phyloP scores from a whole-genome alignment of 2,329 filamentous ascomycete genomes.

The Macrophomina pseudophaseolina region DNA sequence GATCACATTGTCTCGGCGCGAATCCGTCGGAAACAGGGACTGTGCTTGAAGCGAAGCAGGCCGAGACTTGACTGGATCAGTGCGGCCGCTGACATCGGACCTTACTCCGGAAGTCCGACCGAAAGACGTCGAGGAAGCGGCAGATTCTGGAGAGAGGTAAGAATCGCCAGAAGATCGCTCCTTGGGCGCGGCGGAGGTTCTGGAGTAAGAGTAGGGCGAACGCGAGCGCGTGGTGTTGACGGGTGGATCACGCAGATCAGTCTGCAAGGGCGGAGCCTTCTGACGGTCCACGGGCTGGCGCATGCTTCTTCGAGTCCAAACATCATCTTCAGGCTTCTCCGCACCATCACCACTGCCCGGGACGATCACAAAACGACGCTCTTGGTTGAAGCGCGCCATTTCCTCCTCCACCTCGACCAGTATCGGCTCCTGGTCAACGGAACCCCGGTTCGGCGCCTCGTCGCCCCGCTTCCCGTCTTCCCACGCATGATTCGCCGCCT shows the following conservation, averaged over 20 bases:
- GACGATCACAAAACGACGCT: slow-evolving; percentile 69
- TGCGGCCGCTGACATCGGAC: not conserved
- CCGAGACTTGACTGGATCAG: slow-evolving; percentile 5
- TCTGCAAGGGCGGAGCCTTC: slow-evolving; percentile 41
- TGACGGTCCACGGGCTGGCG: slow-evolving; percentile 25
- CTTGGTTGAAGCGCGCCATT: slow-evolving; percentile 53
- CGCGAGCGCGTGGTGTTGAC: slow-evolving; percentile 48
- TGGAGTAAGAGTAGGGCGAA: slow-evolving; percentile 53
- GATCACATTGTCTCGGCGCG: slow-evolving; percentile 22
- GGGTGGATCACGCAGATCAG: slow-evolving; percentile 44
- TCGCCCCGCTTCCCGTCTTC: slow-evolving; percentile 50
- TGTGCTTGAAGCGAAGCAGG: slow-evolving; percentile 6
- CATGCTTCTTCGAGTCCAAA: slow-evolving; percentile 9
- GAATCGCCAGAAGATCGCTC: slow-evolving; percentile 47
- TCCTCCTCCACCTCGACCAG: slow-evolving; percentile 63
- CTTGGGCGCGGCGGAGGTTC: slow-evolving; percentile 31
- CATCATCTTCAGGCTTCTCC: slow-evolving; percentile 11
- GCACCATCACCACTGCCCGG: slow-evolving; percentile 36
- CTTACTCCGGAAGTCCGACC: not conserved
- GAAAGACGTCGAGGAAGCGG: not conserved
- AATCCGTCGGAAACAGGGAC: slow-evolving; percentile 2
- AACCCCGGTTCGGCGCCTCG: slow-evolving; percentile 65
- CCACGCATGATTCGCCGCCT: slow-evolving; percentile 51
- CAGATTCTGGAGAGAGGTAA: slow-evolving; percentile 38
- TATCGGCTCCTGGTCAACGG: slow-evolving; percentile 71